These are phyloP conservation scores for Reutealis trisperma DNA, from an alignment of 345 rosid species.

Conservation along the genomic window DNA sequence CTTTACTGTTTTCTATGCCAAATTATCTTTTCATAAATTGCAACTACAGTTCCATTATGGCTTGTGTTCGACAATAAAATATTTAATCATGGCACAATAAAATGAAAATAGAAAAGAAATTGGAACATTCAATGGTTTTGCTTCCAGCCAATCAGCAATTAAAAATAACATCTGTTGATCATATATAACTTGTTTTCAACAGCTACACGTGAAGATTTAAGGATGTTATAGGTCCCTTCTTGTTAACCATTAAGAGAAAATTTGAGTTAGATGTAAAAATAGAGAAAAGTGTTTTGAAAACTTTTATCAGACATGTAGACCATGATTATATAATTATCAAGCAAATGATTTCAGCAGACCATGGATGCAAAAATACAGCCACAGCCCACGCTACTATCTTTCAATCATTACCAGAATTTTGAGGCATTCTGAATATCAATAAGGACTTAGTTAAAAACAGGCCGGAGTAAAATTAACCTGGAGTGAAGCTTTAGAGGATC, in stretches of 20 bases:
- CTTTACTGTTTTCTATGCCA: neutral
- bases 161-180: neutral
- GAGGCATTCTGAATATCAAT: neutral
- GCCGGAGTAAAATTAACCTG: slow-evolving; percentile 34
- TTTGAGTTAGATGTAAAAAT: neutral
- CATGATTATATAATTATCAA: neutral
- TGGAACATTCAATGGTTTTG: no score
- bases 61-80: neutral
- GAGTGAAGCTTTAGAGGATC: slow-evolving; percentile 32
- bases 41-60: neutral
- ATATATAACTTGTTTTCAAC: neutral
- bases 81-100: neutral
- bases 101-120: neutral
- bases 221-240: neutral
- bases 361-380: neutral
- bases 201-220: neutral
- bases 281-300: neutral
- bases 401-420: neutral
- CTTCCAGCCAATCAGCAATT: no score
- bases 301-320: neutral
- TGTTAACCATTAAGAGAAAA: neutral
- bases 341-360: neutral
- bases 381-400: neutral
- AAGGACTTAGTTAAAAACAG: neutral
- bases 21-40: neutral